Base-by-base conservation (phyloP, 306 rosid genomes). In the Begonia peltatifolia region DNA sequence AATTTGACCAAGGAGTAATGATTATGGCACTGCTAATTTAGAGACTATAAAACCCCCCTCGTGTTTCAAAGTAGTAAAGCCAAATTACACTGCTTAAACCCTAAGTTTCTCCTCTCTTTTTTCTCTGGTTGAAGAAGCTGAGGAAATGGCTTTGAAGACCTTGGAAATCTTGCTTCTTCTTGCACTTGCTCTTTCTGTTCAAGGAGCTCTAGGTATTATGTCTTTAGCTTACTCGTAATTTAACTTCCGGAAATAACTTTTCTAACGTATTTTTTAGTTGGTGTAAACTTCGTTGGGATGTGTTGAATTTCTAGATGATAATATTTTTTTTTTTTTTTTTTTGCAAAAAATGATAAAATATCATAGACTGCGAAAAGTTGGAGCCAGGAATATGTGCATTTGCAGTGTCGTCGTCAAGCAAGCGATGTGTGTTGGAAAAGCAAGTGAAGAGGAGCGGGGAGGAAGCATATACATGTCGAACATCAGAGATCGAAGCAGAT, bases 381-480 rank as follows among this genome's bases (percentile, higher is more conserved):
- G 74, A 64, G 30, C 59, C 75, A 8, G 74, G 61, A 9, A 73
- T 63, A 0, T 86, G 95, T 23, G 75, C 88, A 17, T 86, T 70
- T 7, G 85, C 95, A 0, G 86, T 86, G 57, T 79, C 95, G 11
- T 70, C 77, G 0, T 49, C 46, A 2, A 74, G 93, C 9, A 86
- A 86, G 51, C 66, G 95, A 9, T 86, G 95, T 16, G 85, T 82
- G 55, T 76, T 86, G 2, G 95, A 86, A 76, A 86, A 86, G 68
- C 79, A 59, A 2, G 67, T 79, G 15, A 79, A 62, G 44, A 77
- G 88, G 58, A 62, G 55, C 12, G 88, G 93, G 0, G 72, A 64
- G 50, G 95, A 86, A 65, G 78, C 63, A 11, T 86, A 86, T 73
- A 77, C 74, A 18, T 86, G 95, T 79, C 69, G 46, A 4, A 63